Conservation (phyloP, 176 grass and related monocot genomes). For the Phoenix roebelenii region DNA sequence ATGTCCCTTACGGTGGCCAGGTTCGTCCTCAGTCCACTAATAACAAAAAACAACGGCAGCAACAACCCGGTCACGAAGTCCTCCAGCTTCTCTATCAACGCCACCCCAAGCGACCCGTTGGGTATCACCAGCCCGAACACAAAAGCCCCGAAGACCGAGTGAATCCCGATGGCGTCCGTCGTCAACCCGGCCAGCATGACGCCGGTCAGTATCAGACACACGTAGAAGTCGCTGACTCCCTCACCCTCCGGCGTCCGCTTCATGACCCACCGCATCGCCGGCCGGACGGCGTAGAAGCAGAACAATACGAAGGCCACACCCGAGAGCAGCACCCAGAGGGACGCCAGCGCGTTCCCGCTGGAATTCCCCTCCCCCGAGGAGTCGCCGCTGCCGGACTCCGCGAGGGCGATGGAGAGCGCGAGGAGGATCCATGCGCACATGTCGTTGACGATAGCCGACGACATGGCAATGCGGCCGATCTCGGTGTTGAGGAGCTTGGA, state of each 20-base stretch:
- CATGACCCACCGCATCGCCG: conserved; percentile 26
- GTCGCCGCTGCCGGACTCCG: background rate
- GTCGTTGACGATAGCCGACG: conserved; percentile 49
- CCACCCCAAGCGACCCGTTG: conserved; percentile 47
- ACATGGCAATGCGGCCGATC: conserved; percentile 55
- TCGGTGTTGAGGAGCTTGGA: conserved; percentile 60
- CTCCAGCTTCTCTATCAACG: conserved; percentile 61
- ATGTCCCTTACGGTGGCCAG: conserved; percentile 15
- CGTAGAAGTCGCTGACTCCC: conserved; percentile 30
- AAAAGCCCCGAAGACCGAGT: conserved; percentile 68
- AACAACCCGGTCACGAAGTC: conserved; percentile 43
- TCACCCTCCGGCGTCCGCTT: background rate
- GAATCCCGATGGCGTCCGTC: conserved; percentile 45
- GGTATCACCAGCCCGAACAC: conserved; percentile 62
- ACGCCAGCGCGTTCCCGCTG: background rate
- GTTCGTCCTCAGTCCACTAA: conserved; percentile 52
- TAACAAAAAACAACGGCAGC: conserved; percentile 61
- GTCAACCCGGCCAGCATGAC: conserved; percentile 50
- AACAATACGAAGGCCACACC: conserved; percentile 22
- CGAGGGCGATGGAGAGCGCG: conserved; percentile 33
- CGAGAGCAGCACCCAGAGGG: conserved; percentile 23
- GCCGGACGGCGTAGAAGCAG: conserved; percentile 27
- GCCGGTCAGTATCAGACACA: conserved; percentile 40
- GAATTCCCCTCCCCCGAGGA: no score
- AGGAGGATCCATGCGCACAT: conserved; percentile 38